These are phyloP conservation scores for Calonectria ilicicola DNA, from an alignment of 2,329 filamentous ascomycete species.

Conservation along the genomic window DNA sequence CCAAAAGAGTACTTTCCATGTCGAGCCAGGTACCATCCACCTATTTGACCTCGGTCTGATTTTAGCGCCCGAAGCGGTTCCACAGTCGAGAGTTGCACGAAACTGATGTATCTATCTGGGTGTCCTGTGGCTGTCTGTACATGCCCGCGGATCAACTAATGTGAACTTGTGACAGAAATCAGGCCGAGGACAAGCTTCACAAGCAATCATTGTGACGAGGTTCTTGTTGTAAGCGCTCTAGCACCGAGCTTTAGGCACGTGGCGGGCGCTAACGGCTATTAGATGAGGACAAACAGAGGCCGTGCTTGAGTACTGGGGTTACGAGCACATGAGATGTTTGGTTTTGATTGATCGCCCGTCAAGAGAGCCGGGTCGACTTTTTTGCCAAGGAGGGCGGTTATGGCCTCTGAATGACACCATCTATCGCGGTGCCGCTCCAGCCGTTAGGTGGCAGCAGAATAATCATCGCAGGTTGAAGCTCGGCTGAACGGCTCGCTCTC, in stretches of 20 bases:
- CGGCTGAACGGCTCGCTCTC: neutral
- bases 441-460: too few relatives aligned
- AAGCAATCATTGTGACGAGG: neutral
- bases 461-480: too few relatives aligned
- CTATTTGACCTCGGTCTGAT: too few relatives aligned
- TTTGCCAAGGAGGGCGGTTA: too few relatives aligned
- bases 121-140: neutral
- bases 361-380: too few relatives aligned
- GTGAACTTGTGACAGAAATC: neutral
- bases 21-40: too few relatives aligned
- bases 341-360: neutral
- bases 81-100: neutral
- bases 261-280: neutral
- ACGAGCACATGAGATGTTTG: too few relatives aligned
- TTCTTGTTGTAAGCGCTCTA: neutral
- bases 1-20: too few relatives aligned
- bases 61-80: too few relatives aligned
- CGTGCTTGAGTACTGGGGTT: neutral
- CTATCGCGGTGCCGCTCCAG: too few relatives aligned
- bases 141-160: neutral
- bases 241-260: neutral
- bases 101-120: too few relatives aligned
- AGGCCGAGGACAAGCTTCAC: neutral
- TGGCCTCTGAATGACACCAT: neutral
- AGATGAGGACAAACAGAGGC: neutral